Evolutionary conservation across 139 green algal species (phyloP), one percentile per base, ranked within the genome.

Genomic region (Chlamydomonas incerta): DNA sequence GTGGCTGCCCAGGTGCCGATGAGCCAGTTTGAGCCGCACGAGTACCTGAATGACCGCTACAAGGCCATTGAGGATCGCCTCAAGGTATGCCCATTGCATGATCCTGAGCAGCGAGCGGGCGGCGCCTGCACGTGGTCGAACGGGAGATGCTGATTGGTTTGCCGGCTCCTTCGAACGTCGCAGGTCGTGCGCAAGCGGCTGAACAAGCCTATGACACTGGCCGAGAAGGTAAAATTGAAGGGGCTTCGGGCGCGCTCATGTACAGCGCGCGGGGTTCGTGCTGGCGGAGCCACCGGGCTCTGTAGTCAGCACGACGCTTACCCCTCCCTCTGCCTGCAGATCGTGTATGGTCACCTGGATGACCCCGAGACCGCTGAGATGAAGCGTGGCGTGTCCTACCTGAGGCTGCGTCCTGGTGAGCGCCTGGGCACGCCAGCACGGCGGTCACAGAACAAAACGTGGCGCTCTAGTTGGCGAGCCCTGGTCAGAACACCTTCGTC

Each of bases 271-370:
- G 15, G 31, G 20, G 23, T 24, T 28, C 52, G 69, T 18, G 37
- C 69, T n/a, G 41, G 41, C 41, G 6, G 41, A 50, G 41, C 41
- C n/a, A n/a, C n/a, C n/a, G n/a, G n/a, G n/a, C n/a, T n/a, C n/a
- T n/a, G n/a, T n/a, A n/a, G n/a, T n/a, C n/a, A n/a, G n/a, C n/a
- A n/a, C n/a, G n/a, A n/a, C n/a, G n/a, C n/a, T n/a, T n/a, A n/a
- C n/a, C n/a, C n/a, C n/a, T n/a, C n/a, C n/a, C n/a, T n/a, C n/a
- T n/a, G n/a, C n/a, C n/a, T n/a, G n/a, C 90, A 98, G 95, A 93
- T 98, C 20, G 95, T 99, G 46, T 99, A 99, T 81, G 96, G 96
- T 34, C 96, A 99, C 82, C 87, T 99, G 77, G 96, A 99, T 86
- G 96, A 99, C 74, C 96, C 96, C 23, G 91, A 94, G 52, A 80